Evolutionary conservation across 2,329 filamentous ascomycete species (phyloP).

Genomic region (Fusarium nurragi): DNA sequence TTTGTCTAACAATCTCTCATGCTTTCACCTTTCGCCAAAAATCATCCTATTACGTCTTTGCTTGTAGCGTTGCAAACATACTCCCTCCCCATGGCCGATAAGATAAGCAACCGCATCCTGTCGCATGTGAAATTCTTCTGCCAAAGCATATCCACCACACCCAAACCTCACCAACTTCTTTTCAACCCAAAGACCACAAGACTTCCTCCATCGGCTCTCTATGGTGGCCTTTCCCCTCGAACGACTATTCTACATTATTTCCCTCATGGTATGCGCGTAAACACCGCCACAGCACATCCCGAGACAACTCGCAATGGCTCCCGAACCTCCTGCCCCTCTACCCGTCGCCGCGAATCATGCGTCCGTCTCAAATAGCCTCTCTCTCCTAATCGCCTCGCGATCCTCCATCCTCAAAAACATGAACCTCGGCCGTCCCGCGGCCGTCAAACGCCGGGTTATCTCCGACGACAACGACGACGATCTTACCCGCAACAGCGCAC

Average conservation of each 20-base stretch:
- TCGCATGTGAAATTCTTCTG: constrained; percentile 43
- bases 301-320: constrained; percentile 30
- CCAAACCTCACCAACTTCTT: constrained; percentile 24
- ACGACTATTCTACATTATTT: not conserved
- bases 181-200: not conserved
- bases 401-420: constrained; percentile 48
- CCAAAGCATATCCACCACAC: constrained; percentile 26
- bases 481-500: constrained; percentile 27
- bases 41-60: not conserved
- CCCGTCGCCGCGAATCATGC: constrained; percentile 52
- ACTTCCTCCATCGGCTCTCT: not conserved
- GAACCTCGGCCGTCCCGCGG: constrained; percentile 38
- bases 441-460: constrained; percentile 4
- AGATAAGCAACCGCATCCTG: constrained; percentile 33
- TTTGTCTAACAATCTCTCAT: not conserved
- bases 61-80: not conserved
- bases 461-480: constrained; percentile 43
- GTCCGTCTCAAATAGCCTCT: constrained; percentile 55
- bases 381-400: constrained; percentile 51
- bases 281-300: not conserved
- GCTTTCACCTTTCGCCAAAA: not conserved
- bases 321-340: constrained; percentile 41
- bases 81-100: constrained; percentile 26
- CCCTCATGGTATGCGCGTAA: not conserved
- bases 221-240: not conserved